Conservation (phyloP, 140 eudicot species). For the Anethum foeniculum region DNA sequence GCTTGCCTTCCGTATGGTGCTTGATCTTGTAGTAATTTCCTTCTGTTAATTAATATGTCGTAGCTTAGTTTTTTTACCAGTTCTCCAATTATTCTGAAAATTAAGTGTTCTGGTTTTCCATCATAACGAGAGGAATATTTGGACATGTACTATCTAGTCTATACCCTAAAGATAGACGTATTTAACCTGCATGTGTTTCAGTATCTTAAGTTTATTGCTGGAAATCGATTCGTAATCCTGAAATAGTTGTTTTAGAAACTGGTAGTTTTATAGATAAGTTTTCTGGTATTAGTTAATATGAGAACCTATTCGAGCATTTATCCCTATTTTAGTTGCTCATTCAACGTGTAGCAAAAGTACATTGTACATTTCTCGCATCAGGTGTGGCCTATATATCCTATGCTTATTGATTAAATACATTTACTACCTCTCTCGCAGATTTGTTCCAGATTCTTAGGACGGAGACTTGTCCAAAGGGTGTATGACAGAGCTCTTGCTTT, state of each 20-base stretch:
- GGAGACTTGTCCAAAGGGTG: conserved; percentile 4
- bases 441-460: conserved; percentile 9
- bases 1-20: background rate
- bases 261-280: background rate
- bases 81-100: background rate
- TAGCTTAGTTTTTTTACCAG: background rate
- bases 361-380: background rate
- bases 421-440: background rate
- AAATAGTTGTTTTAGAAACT: background rate
- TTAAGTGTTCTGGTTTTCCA: background rate
- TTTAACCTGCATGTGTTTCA: background rate
- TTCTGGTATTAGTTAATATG: background rate
- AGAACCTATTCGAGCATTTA: background rate
- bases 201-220: background rate
- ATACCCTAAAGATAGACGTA: background rate
- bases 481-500: conserved; percentile 12
- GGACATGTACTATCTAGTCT: background rate
- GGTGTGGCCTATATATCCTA: background rate
- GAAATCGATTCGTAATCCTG: background rate
- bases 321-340: background rate
- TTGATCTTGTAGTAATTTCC: background rate
- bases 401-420: background rate
- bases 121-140: background rate
- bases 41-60: background rate
- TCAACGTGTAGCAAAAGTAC: background rate